Percentiles rank a stretch among this genome's conserved stretches.
Evolutionary conservation across 768 basidiomycete genomes (phyloP).

Genomic region (Pisolithus sp.): DNA sequence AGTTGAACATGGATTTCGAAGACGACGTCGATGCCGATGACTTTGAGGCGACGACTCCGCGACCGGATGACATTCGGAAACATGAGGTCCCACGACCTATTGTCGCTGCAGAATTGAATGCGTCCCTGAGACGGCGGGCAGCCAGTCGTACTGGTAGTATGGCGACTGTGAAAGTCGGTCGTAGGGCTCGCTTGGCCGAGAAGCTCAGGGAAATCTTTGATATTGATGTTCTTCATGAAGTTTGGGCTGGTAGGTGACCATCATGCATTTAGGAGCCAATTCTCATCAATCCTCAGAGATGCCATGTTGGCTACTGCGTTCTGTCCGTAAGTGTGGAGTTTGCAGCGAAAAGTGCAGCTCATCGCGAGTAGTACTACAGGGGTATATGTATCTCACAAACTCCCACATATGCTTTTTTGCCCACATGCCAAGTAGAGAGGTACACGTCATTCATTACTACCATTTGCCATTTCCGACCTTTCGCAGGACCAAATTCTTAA

Average conservation of each 20-base stretch:
- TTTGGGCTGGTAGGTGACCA: slow-evolving; percentile 60
- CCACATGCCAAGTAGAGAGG: slow-evolving; percentile 87
- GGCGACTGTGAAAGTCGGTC: slow-evolving; percentile 62
- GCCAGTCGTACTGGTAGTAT: slow-evolving; percentile 53
- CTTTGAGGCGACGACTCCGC: slow-evolving; percentile 50
- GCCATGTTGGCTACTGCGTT: slow-evolving; percentile 90
- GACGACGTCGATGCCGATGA: slow-evolving; percentile 52
- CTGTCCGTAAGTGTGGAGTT: slow-evolving; percentile 60
- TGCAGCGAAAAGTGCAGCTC: neutral
- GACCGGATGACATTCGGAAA: slow-evolving; percentile 22
- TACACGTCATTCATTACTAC: slow-evolving; percentile 25
- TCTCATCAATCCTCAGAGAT: slow-evolving; percentile 50
- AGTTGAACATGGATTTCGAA: slow-evolving; percentile 34
- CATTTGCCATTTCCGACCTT: slow-evolving; percentile 8
- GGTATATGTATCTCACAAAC: slow-evolving; percentile 95
- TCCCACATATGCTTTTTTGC: slow-evolving; percentile 95
- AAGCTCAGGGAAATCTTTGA: slow-evolving; percentile 89
- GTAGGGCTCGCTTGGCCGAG: slow-evolving; percentile 71
- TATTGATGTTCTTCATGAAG: slow-evolving; percentile 73
- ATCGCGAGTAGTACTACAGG: slow-evolving; percentile 69
- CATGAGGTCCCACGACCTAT: slow-evolving; percentile 5
- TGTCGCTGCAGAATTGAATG: slow-evolving; percentile 10
- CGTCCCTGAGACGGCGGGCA: slow-evolving; percentile 17
- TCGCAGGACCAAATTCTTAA: slow-evolving; percentile 84
- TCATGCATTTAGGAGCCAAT: neutral